Evolutionary conservation across 768 basidiomycete species (phyloP).

Genomic region (Termitomyces sp.): DNA sequence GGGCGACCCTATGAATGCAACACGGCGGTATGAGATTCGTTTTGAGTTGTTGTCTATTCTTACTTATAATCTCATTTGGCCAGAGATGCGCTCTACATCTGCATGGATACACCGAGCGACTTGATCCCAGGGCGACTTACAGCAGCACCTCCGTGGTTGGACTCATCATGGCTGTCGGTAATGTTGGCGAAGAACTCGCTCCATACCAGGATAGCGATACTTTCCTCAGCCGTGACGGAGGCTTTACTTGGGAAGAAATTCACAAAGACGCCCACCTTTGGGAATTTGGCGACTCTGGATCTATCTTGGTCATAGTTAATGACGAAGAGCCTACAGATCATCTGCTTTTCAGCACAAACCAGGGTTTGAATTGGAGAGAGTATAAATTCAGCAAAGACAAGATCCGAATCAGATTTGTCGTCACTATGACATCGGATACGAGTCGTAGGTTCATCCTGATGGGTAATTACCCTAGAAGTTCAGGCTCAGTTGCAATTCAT

Average conservation of each 20-base stretch:
- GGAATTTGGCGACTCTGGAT: slow-evolving; percentile 98
- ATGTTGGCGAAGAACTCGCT: slow-evolving; percentile 80
- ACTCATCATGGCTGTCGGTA: slow-evolving; percentile 93
- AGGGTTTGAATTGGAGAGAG: slow-evolving; percentile 82
- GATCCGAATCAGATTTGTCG: slow-evolving; percentile 68
- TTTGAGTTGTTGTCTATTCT: neutral
- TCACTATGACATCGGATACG: slow-evolving; percentile 87
- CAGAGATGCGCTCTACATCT: slow-evolving; percentile 86
- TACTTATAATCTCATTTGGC: neutral
- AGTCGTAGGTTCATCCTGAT: slow-evolving; percentile 88
- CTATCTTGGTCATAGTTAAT: slow-evolving; percentile 88
- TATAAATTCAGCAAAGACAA: slow-evolving; percentile 76
- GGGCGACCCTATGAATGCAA: slow-evolving; percentile 69
- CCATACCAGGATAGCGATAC: slow-evolving; percentile 88
- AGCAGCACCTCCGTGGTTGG: slow-evolving; percentile 91
- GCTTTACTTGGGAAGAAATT: slow-evolving; percentile 98
- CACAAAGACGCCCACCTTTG: slow-evolving; percentile 97
- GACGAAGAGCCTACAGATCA: slow-evolving; percentile 92
- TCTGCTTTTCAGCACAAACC: slow-evolving; percentile 84
- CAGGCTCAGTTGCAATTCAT: slow-evolving; percentile 65
- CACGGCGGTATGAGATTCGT: slow-evolving; percentile 43
- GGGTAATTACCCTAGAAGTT: slow-evolving; percentile 49
- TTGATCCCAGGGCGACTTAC: slow-evolving; percentile 87
- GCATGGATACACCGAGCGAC: slow-evolving; percentile 93
- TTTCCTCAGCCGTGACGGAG: slow-evolving; percentile 93